These are phyloP conservation scores for Eimeria falciformis DNA, from an alignment of 169 alveolate genomes.

Conservation along the genomic window DNA sequence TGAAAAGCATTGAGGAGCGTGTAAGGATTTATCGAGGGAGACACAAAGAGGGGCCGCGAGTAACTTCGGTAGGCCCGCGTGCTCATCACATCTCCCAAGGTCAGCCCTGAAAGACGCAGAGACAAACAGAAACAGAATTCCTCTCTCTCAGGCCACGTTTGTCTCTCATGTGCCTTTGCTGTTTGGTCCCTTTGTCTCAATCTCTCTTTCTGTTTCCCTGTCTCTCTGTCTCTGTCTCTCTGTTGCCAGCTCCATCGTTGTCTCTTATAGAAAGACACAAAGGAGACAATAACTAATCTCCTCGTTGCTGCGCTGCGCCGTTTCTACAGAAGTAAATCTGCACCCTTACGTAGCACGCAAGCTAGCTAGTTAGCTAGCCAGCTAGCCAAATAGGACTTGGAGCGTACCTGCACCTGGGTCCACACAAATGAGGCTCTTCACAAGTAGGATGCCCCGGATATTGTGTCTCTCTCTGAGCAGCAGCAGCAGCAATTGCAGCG, in stretches of 20 bases:
- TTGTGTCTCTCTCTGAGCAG: constrained; percentile 37
- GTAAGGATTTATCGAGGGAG: constrained; percentile 63
- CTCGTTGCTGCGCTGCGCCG: too few relatives aligned
- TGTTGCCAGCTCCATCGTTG: too few relatives aligned
- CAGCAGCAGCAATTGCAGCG: background rate
- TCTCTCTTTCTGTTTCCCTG: too few relatives aligned
- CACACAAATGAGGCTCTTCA: constrained; percentile 58
- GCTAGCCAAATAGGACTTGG: background rate
- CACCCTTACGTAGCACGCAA: too few relatives aligned
- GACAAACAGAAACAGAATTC: background rate
- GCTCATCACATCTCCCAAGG: constrained; percentile 45
- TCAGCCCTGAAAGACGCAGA: constrained; percentile 14
- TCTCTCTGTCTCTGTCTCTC: too few relatives aligned
- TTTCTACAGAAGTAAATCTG: too few relatives aligned
- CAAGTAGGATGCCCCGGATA: constrained; percentile 66
- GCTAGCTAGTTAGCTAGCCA: background rate
- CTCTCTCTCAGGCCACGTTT: too few relatives aligned
- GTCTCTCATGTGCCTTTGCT: too few relatives aligned
- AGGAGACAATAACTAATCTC: too few relatives aligned
- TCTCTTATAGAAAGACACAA: too few relatives aligned
- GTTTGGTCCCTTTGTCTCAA: too few relatives aligned
- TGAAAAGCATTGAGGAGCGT: constrained; percentile 51
- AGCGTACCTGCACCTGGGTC: constrained; percentile 65
- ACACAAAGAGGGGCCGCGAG: constrained; percentile 61
- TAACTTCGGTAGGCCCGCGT: constrained; percentile 16